Conservation (phyloP, 2,329 filamentous ascomycete genomes). For the Botryotinia calthae region DNA sequence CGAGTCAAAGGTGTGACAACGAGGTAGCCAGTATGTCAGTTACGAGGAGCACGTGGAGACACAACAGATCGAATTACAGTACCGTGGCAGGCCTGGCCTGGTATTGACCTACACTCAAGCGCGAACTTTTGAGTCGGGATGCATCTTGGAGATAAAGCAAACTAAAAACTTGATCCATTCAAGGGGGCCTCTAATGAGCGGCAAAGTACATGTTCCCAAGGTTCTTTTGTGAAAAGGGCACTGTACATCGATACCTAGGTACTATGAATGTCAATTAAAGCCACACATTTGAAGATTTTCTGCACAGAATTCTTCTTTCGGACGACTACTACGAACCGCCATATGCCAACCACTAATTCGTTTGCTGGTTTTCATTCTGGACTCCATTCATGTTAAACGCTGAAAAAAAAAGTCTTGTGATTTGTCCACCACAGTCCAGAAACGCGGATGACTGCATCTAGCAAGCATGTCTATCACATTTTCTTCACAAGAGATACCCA, state of each 20-base stretch:
- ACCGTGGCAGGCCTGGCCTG: slow-evolving; percentile 13
- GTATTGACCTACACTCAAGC: not conserved
- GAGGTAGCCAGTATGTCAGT: slow-evolving; percentile 35
- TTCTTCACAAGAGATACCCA: slow-evolving; percentile 16
- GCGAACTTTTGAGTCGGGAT: not conserved
- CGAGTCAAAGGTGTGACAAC: slow-evolving; percentile 62
- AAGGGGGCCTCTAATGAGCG: not conserved
- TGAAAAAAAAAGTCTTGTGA: slow-evolving; percentile 18
- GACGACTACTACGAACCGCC: not conserved
- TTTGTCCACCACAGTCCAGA: slow-evolving; percentile 14
- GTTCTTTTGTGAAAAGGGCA: slow-evolving; percentile 1
- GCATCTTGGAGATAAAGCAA: not conserved
- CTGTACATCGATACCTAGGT: not conserved
- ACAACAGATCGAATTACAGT: slow-evolving; percentile 17
- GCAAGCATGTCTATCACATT: slow-evolving; percentile 22
- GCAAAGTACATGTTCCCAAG: slow-evolving; percentile 4
- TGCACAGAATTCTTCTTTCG: slow-evolving; percentile 12
- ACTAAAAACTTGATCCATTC: not conserved
- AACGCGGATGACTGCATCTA: slow-evolving; percentile 22
- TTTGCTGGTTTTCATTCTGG: slow-evolving; percentile 5
- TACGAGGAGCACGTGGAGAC: slow-evolving; percentile 20
- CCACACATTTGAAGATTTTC: slow-evolving; percentile 9
- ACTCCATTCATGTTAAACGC: slow-evolving; percentile 10
- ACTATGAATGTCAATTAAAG: not conserved
- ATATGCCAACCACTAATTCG: slow-evolving; percentile 11